These are phyloP conservation scores for Sugiyamaella sp. DNA, from an alignment of 1,139 yeast genomes.

Conservation along the genomic window DNA sequence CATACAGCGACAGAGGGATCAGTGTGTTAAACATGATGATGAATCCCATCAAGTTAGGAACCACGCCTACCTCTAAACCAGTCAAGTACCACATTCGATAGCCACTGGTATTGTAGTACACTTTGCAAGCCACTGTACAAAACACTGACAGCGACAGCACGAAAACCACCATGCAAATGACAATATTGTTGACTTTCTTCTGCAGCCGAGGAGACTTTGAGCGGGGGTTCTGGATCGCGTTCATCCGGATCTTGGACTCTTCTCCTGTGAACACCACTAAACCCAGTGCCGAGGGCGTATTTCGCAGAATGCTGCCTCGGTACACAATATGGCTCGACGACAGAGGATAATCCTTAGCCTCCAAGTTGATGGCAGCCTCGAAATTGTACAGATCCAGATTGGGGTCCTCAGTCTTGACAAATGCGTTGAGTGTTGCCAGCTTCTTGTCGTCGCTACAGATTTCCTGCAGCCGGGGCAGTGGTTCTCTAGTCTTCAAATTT, in stretches of 20 bases:
- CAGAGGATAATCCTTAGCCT: constrained; percentile 55
- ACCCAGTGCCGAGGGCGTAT: constrained; percentile 74
- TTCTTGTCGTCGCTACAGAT: constrained; percentile 54
- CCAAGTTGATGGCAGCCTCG: constrained; percentile 65
- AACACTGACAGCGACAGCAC: constrained; percentile 76
- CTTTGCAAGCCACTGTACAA: constrained; percentile 77
- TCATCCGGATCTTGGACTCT: constrained; percentile 94
- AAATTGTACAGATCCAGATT: constrained; percentile 88
- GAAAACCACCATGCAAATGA: constrained; percentile 81
- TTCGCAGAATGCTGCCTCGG: constrained; percentile 86
- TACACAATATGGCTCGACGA: constrained; percentile 81
- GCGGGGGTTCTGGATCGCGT: constrained; percentile 85
- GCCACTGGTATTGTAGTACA: constrained; percentile 51
- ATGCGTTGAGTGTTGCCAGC: constrained; percentile 54
- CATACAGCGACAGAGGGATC: constrained; percentile 92
- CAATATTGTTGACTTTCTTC: constrained; percentile 77
- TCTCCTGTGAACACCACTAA: constrained; percentile 91
- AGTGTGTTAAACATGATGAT: constrained; percentile 96
- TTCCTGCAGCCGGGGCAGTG: constrained; percentile 64
- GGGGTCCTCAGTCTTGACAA: constrained; percentile 78
- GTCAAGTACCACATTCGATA: constrained; percentile 68
- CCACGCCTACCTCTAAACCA: constrained; percentile 78
- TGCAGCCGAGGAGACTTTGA: constrained; percentile 94
- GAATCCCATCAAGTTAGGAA: constrained; percentile 92
- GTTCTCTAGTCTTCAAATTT: constrained; percentile 72